These are phyloP conservation scores for Colletotrichum sp. DNA, from an alignment of 2,329 filamentous ascomycete species.

Conservation along the genomic window DNA sequence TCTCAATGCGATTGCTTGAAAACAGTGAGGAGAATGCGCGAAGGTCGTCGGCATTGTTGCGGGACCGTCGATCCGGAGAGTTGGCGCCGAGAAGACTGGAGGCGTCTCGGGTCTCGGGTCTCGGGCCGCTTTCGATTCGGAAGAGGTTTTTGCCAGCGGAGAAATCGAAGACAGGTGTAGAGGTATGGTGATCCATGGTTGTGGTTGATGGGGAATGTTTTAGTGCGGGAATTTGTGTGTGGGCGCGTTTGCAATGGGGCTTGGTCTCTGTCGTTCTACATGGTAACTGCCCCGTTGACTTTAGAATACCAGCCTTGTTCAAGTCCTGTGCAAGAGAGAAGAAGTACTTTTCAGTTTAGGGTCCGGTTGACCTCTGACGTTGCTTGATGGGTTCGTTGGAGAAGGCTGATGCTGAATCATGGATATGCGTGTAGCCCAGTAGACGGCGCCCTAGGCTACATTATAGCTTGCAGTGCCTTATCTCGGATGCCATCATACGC, in stretches of 20 bases:
- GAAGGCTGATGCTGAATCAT: neutral
- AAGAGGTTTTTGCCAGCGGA: neutral
- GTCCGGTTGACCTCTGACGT: accelerated
- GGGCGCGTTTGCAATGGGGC: neutral
- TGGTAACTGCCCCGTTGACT: neutral
- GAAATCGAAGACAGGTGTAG: neutral
- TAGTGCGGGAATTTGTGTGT: neutral
- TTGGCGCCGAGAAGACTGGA: neutral
- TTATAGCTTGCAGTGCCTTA: no score
- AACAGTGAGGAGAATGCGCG: neutral
- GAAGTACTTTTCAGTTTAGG: neutral
- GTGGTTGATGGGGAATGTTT: neutral
- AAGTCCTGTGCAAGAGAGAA: neutral
- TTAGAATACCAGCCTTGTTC: neutral
- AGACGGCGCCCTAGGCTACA: neutral
- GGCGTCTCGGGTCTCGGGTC: neutral
- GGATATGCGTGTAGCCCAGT: neutral
- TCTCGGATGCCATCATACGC: neutral
- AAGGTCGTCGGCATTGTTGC: neutral
- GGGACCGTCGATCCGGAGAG: neutral
- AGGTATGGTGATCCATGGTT: neutral
- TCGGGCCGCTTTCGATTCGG: neutral
- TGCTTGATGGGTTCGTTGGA: neutral
- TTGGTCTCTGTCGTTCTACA: neutral
- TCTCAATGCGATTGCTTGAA: no score